phyloP scores from a whole-genome alignment of 1,284 basidiomycete genomes.

The Laetiporus sulphureus region DNA sequence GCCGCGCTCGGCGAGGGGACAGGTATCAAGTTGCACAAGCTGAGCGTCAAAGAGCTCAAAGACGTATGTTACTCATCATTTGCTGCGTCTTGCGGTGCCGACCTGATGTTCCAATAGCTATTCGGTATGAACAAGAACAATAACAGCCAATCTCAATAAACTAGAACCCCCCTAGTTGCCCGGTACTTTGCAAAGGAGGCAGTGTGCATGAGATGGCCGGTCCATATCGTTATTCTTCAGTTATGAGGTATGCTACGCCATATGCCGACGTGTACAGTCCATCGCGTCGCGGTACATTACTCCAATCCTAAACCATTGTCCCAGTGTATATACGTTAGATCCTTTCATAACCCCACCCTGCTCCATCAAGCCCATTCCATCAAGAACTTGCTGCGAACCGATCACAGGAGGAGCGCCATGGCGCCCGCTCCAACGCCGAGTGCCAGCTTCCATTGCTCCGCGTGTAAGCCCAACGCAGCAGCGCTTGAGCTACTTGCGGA shows the following conservation, averaged over 20 bases:
- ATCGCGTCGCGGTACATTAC: too few species aligned
- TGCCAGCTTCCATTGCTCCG: slow-evolving; percentile 1
- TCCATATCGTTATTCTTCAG: too few species aligned
- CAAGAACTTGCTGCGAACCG: too few species aligned
- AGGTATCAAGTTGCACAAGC: slow-evolving; percentile 48
- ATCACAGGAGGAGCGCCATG: slow-evolving; percentile 1
- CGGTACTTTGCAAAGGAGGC: background rate
- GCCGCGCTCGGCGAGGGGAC: slow-evolving; percentile 62
- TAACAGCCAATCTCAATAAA: background rate
- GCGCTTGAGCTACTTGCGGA: background rate
- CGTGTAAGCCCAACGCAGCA: background rate
- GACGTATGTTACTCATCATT: slow-evolving; percentile 24
- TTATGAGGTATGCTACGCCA: too few species aligned
- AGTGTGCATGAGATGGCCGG: background rate
- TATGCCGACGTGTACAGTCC: too few species aligned
- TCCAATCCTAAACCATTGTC: too few species aligned
- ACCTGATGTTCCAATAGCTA: slow-evolving; percentile 7
- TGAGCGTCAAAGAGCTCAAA: slow-evolving; percentile 59
- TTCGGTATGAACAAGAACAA: slow-evolving; percentile 13
- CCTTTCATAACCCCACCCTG: too few species aligned
- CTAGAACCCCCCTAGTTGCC: background rate
- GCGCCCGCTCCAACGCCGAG: slow-evolving; percentile 1
- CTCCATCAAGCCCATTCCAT: too few species aligned
- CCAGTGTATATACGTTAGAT: too few species aligned
- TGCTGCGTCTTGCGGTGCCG: background rate